Conservation (phyloP, 257 asterid genomes). For the Ajuga chamaepitys region DNA sequence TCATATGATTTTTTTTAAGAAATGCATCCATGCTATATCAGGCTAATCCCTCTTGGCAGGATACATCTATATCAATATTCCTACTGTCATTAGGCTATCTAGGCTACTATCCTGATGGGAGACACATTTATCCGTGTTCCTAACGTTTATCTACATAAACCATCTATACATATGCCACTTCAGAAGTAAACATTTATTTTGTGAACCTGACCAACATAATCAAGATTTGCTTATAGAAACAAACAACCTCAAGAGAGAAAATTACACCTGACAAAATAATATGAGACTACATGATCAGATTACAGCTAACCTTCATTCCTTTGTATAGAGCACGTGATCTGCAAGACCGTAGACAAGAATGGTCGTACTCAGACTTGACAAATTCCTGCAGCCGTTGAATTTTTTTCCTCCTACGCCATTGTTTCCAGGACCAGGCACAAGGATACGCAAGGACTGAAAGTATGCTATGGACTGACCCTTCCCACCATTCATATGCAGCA, state of each 20-base stretch:
- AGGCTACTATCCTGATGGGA: background rate
- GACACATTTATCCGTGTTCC: background rate
- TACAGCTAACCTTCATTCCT: constrained; percentile 86
- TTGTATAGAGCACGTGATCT: constrained; percentile 93
- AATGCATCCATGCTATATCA: background rate
- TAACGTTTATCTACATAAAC: background rate
- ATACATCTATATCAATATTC: background rate
- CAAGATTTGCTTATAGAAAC: background rate
- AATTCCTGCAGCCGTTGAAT: constrained; percentile 83
- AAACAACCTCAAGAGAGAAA: background rate
- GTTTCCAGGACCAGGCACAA: constrained; percentile 99
- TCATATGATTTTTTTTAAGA: background rate
- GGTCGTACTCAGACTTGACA: constrained; percentile 91
- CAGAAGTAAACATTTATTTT: background rate
- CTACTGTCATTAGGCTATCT: background rate
- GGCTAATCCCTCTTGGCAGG: background rate
- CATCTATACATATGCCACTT: background rate
- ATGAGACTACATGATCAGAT: constrained; percentile 6
- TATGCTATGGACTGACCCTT: constrained; percentile 96
- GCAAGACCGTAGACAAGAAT: constrained; percentile 89
- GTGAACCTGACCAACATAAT: background rate
- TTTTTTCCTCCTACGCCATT: constrained; percentile 93
- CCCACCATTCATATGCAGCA: constrained; percentile 98
- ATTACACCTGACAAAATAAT: background rate
- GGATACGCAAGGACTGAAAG: constrained; percentile 86